Base-by-base conservation (phyloP, 2,329 filamentous ascomycete genomes). In the Bipolaris zeicola region DNA sequence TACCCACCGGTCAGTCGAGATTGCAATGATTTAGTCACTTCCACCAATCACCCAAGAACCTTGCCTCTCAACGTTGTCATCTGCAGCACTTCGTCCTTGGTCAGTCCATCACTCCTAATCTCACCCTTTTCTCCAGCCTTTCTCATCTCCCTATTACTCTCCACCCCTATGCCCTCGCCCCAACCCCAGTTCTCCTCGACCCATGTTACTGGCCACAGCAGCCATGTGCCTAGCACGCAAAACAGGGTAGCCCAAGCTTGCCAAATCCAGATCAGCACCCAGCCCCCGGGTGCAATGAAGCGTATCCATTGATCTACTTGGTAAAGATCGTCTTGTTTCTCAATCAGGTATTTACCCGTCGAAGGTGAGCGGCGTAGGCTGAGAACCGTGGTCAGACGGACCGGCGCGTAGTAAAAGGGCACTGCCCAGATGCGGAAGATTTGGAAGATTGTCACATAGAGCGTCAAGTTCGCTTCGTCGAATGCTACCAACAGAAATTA, bases 321-420 rank as follows among this genome's bases (percentile, higher is more conserved):
- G 69, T 96, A 96, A 6, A 93, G 77, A 70, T 96, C 92, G 63
- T 96, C 87, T 72, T 96, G 92, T 16, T 81, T 83, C 6, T 81
- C 75, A 61, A 96, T 93, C 71, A 88, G 90, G 77, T 92, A 95
- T 55, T 82, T 82, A 20, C 67, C 76, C 36, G 67, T 42, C 2
- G 41, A 4, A 3, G 50, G 28, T 5, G 49, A 42, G 7, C 46
- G 11, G 6, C 39, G 56, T 14, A 94, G 84, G 37, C 83, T 78
- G 3, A 94, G 78, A 26, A 92, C 86, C 0, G 87, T 87, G 14
- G 89, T 87, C 10, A 94, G 84, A 6, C 81, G 80, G 13, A 91
- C 89, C 1, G 84, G 82, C 3, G 89, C 84, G 38, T 83, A 81
- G 78, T 93, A 89, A 69, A 92, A 87, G 3, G 92, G 91, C 16